Evolutionary conservation across 441 rosid genomes (phyloP).

Genomic region (Croton setiger): DNA sequence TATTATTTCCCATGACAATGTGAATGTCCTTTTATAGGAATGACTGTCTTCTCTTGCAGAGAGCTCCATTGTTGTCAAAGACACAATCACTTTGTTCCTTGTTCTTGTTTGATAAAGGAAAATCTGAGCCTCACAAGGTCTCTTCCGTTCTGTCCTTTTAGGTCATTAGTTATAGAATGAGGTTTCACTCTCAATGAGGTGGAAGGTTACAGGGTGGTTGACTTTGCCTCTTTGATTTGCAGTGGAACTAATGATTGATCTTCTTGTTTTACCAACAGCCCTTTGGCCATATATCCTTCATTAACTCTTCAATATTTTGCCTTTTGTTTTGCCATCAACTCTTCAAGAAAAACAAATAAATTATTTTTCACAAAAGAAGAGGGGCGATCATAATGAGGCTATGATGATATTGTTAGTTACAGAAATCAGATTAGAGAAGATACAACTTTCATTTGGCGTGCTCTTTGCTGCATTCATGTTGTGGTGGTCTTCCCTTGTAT

Average conservation of each 20-base stretch:
- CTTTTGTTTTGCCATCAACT: too few relatives aligned
- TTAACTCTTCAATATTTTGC: too few relatives aligned
- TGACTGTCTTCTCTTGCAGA: too few relatives aligned
- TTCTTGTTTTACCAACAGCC: background rate
- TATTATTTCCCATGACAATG: too few relatives aligned
- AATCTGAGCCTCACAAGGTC: background rate
- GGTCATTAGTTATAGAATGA: conserved; percentile 34
- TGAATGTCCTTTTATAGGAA: too few relatives aligned
- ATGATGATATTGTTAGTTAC: background rate
- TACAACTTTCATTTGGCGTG: background rate
- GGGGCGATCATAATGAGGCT: background rate
- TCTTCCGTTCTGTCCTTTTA: too few relatives aligned
- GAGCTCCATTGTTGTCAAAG: too few relatives aligned
- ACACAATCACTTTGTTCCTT: too few relatives aligned
- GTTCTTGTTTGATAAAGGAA: background rate
- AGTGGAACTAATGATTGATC: conserved; percentile 30
- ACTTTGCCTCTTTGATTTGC: conserved; percentile 9
- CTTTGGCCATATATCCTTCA: too few relatives aligned
- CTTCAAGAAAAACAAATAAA: too few relatives aligned
- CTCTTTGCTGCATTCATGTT: background rate
- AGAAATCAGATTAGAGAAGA: background rate
- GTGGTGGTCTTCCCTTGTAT: background rate
- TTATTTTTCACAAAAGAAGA: too few relatives aligned
- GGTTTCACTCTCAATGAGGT: conserved; percentile 35
- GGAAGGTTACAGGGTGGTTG: conserved; percentile 7